Evolutionary conservation across 1,139 yeast species (phyloP).

Genomic region (Kodamaea alishanica): DNA sequence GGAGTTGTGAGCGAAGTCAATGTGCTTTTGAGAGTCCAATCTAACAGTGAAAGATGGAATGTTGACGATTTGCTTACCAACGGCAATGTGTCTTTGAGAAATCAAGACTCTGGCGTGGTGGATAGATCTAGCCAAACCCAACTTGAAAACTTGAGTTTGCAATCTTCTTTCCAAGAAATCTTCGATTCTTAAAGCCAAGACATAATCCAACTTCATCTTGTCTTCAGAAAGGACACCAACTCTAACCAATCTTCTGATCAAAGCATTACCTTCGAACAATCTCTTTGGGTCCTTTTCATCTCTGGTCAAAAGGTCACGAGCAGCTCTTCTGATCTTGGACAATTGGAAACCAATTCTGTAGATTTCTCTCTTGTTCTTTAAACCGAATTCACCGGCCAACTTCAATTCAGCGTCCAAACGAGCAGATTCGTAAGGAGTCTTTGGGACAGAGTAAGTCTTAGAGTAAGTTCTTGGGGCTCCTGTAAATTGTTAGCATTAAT

Average conservation of each 20-base stretch:
- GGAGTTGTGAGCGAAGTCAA: slow-evolving; percentile 97
- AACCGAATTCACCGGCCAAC: slow-evolving; percentile 99
- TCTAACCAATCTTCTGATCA: slow-evolving; percentile 96
- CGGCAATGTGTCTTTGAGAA: slow-evolving; percentile 99
- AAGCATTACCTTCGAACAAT: slow-evolving; percentile 99
- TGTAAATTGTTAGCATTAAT: slow-evolving; percentile 33
- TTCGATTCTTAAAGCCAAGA: slow-evolving; percentile 94
- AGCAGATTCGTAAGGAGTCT: slow-evolving; percentile 98
- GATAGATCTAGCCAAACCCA: slow-evolving; percentile 98
- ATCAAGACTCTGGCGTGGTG: slow-evolving; percentile 99
- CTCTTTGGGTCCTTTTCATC: slow-evolving; percentile 99
- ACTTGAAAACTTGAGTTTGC: slow-evolving; percentile 99
- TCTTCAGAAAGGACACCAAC: slow-evolving; percentile 99
- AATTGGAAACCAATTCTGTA: slow-evolving; percentile 98
- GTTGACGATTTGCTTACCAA: slow-evolving; percentile 99
- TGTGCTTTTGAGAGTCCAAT: slow-evolving; percentile 99
- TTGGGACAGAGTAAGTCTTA: slow-evolving; percentile 99
- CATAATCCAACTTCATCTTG: slow-evolving; percentile 99
- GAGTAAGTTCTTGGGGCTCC: slow-evolving; percentile 99
- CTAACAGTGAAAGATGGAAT: slow-evolving; percentile 99
- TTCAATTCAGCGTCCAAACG: slow-evolving; percentile 99
- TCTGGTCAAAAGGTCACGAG: slow-evolving; percentile 99
- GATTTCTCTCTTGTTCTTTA: slow-evolving; percentile 99
- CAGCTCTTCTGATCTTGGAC: slow-evolving; percentile 99
- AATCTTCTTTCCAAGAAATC: slow-evolving; percentile 99